Conservation (phyloP, 306 rosid genomes). For the Ochetophila trinervis region DNA sequence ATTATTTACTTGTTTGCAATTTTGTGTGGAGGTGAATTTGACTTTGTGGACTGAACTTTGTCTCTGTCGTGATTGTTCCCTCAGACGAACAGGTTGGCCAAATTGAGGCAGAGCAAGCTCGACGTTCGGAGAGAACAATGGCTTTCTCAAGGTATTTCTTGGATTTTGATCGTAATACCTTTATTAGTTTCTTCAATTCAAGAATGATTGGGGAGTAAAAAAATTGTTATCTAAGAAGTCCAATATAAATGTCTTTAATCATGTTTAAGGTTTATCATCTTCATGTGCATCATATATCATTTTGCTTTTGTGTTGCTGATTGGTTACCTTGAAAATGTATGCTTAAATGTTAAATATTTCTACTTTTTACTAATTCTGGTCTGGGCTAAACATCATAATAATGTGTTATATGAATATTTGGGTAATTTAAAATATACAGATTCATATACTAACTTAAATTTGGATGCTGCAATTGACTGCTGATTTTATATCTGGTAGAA, state of each 20-base stretch:
- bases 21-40: neutral
- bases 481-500: too few species aligned
- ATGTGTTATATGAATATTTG: too few species aligned
- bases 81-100: slow-evolving; percentile 50
- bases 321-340: too few species aligned
- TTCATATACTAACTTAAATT: neutral
- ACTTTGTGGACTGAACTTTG: neutral
- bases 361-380: too few species aligned
- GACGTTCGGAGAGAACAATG: slow-evolving; percentile 70
- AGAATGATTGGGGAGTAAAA: too few species aligned
- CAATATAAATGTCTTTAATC: too few species aligned
- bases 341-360: too few species aligned
- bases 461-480: neutral
- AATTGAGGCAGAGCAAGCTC: slow-evolving; percentile 66
- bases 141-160: slow-evolving; percentile 52
- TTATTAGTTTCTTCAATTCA: neutral
- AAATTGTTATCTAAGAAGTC: neutral
- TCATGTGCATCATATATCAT: too few species aligned
- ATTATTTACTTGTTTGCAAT: neutral
- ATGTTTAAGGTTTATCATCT: too few species aligned
- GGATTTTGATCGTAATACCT: slow-evolving; percentile 5
- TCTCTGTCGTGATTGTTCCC: neutral
- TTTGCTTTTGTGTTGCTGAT: too few species aligned
- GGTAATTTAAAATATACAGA: too few species aligned
- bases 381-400: too few species aligned